Conservation (phyloP, 176 grass and related monocot genomes). For the Phragmites australis region DNA sequence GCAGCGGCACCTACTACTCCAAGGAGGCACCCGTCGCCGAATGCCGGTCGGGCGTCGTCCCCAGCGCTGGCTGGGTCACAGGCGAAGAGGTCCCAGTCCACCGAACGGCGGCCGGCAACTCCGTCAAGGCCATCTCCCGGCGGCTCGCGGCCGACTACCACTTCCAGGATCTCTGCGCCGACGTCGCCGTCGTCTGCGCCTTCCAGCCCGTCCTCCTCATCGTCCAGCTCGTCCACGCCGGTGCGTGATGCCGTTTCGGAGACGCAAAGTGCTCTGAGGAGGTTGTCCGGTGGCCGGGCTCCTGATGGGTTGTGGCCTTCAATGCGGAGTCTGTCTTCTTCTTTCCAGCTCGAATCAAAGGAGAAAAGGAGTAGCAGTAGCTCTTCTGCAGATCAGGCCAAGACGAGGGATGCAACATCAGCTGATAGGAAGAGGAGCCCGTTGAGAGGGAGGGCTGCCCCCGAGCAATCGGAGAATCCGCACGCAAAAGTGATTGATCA, state of each 20-base stretch:
- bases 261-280: conserved; percentile 40
- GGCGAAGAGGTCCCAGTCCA: conserved; percentile 58
- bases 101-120: conserved; percentile 52
- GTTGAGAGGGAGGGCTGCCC: conserved; percentile 48
- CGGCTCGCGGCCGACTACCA: conserved; percentile 33
- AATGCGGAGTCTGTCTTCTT: conserved; percentile 71
- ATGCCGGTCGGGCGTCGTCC: conserved; percentile 36
- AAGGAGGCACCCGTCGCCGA: conserved; percentile 64
- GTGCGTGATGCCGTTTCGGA: conserved; percentile 53
- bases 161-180: conserved; percentile 56
- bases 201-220: conserved; percentile 72
- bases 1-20: conserved; percentile 43
- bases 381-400: conserved; percentile 44
- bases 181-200: conserved; percentile 47
- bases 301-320: conserved; percentile 90
- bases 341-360: conserved; percentile 74
- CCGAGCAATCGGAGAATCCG: conserved; percentile 62
- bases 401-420: conserved; percentile 7
- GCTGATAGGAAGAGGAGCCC: conserved; percentile 83
- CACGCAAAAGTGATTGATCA: conserved; percentile 84
- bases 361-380: conserved; percentile 25
- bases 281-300: conserved; percentile 37
- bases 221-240: conserved; percentile 67
- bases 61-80: conserved; percentile 33
- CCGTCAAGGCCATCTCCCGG: conserved; percentile 37